phyloP scores from a whole-genome alignment of 768 basidiomycete species.

The Amanita pallidorosea region DNA sequence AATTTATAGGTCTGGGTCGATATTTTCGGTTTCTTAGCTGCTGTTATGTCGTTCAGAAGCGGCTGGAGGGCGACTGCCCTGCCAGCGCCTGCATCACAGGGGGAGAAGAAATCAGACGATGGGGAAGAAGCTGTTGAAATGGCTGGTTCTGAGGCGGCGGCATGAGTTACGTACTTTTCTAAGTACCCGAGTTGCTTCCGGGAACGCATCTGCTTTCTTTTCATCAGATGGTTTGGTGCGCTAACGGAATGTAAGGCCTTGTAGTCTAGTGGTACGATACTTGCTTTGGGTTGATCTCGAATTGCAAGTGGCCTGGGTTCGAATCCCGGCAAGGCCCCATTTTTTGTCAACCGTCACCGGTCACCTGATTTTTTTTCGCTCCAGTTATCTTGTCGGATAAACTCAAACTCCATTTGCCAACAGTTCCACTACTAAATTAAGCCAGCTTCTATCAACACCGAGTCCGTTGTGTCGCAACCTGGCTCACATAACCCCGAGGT shows the following conservation, averaged over 20 bases:
- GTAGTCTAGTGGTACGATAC: slow-evolving; percentile 8
- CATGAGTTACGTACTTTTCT: background rate
- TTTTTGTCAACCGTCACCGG: background rate
- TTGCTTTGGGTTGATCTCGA: slow-evolving; percentile 5
- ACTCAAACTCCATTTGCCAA: too few species aligned
- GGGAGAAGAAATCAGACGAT: slow-evolving; percentile 14
- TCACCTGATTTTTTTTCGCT: too few species aligned
- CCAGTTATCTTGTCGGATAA: too few species aligned
- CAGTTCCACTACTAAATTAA: too few species aligned
- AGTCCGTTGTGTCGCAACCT: too few species aligned
- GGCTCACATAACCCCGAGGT: too few species aligned
- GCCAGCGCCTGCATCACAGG: slow-evolving; percentile 16
- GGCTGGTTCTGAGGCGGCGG: background rate
- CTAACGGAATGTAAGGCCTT: background rate
- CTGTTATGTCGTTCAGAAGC: slow-evolving; percentile 49
- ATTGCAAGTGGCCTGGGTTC: slow-evolving; percentile 7
- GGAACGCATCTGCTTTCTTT: too few species aligned
- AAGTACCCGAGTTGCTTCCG: too few species aligned
- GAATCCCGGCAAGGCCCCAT: slow-evolving; percentile 7
- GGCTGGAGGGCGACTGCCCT: slow-evolving; percentile 65
- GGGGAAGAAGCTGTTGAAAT: slow-evolving; percentile 1
- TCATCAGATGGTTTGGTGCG: too few species aligned
- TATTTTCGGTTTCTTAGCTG: slow-evolving; percentile 36
- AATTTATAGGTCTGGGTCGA: slow-evolving; percentile 28
- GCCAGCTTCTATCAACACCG: too few species aligned